Evolutionary conservation across 2,329 filamentous ascomycete species (phyloP).

Genomic region (Fusarium tupiense): DNA sequence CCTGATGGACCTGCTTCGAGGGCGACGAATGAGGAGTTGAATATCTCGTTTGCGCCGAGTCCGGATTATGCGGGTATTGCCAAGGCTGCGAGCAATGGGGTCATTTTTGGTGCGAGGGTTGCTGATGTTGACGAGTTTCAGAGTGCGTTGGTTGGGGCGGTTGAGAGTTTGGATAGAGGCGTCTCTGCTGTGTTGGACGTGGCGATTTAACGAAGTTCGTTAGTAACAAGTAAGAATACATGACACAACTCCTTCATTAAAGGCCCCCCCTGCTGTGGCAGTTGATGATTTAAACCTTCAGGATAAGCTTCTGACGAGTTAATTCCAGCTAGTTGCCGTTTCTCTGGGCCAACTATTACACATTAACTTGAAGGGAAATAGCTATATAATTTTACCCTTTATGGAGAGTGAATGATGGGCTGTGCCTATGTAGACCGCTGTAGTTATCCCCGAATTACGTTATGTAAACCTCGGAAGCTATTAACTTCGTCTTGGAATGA

Average conservation of each 20-base stretch:
- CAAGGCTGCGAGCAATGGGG: not conserved
- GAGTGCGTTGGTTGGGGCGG: not conserved
- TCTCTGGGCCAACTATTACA: accelerated
- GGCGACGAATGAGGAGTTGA: constrained; percentile 4
- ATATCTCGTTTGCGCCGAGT: constrained; percentile 10
- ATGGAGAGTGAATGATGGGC: too few relatives aligned
- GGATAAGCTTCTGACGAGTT: too few relatives aligned
- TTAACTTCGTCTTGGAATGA: accelerated
- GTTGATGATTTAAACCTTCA: too few relatives aligned
- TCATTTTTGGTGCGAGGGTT: not conserved
- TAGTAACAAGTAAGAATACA: too few relatives aligned
- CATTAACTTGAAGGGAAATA: too few relatives aligned
- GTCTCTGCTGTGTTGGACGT: constrained; percentile 8
- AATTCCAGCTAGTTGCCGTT: too few relatives aligned
- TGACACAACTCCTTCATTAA: accelerated
- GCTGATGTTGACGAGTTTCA: not conserved
- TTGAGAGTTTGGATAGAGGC: constrained; percentile 1
- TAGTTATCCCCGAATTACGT: too few relatives aligned
- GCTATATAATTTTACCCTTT: too few relatives aligned
- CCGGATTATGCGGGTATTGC: constrained; percentile 16
- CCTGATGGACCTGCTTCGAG: constrained; percentile 8
- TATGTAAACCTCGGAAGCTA: too few relatives aligned
- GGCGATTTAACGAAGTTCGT: not conserved
- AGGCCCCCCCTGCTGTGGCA: accelerated
- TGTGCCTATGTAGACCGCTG: too few relatives aligned